Evolutionary conservation across 2,329 filamentous ascomycete genomes (phyloP).

Genomic region (Leptographium wingfieldii): DNA sequence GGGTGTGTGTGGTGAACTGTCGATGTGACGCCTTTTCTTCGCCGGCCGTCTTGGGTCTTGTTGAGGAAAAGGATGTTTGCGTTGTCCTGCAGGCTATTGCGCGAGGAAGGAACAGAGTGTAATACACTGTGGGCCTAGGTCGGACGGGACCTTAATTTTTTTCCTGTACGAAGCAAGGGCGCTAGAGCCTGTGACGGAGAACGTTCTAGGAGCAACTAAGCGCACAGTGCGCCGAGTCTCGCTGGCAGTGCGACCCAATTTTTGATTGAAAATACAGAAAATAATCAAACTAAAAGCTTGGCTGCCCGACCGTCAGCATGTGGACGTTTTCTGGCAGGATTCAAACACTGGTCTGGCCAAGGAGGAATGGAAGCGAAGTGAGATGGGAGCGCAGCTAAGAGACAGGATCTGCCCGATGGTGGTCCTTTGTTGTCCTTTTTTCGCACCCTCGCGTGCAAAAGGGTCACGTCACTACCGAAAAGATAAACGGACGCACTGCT

Average conservation of each 20-base stretch:
- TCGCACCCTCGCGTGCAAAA: too few relatives aligned
- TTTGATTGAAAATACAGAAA: not conserved
- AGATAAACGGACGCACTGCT: too few relatives aligned
- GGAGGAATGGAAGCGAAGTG: too few relatives aligned
- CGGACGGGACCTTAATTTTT: slow-evolving; percentile 9
- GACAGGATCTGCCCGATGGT: too few relatives aligned
- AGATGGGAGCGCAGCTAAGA: too few relatives aligned
- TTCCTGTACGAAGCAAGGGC: not conserved
- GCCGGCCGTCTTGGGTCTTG: not conserved
- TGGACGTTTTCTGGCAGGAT: too few relatives aligned
- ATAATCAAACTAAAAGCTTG: not conserved
- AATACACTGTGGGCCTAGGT: slow-evolving; percentile 2
- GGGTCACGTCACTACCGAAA: too few relatives aligned
- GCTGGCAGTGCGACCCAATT: too few relatives aligned
- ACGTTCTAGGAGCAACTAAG: not conserved
- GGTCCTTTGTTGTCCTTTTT: too few relatives aligned
- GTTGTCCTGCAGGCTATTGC: not conserved
- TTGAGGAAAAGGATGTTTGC: not conserved
- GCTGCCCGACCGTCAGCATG: not conserved
- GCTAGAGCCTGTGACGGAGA: slow-evolving; percentile 2
- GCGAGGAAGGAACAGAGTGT: slow-evolving; percentile 1
- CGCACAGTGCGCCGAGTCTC: not conserved
- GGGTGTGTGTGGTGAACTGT: slow-evolving; percentile 6
- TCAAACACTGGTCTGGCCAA: too few relatives aligned
- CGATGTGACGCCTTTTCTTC: slow-evolving; percentile 8